Percentiles rank a stretch among this genome's conserved stretches.
phyloP scores from a whole-genome alignment of 164 flowering plant species.

The Euptelea pleiosperma region DNA sequence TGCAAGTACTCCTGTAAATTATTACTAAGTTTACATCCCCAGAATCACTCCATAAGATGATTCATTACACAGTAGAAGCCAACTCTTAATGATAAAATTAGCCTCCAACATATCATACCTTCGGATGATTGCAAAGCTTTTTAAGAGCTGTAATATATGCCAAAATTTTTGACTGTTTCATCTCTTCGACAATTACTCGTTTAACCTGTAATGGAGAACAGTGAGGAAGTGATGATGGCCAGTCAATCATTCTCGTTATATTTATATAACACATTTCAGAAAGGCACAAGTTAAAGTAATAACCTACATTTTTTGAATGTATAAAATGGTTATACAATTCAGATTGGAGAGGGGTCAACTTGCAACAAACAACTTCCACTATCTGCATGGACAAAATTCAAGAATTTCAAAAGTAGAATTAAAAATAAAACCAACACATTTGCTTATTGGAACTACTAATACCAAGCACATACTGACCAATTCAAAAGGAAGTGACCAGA shows the following conservation, averaged over 20 bases:
- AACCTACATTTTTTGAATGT: slow-evolving; percentile 88
- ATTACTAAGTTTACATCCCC: background rate
- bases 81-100: background rate
- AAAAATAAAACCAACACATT: slow-evolving; percentile 2
- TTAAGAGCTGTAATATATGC: slow-evolving; percentile 98
- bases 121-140: slow-evolving; percentile 98
- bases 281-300: background rate
- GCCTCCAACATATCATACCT: slow-evolving; percentile 41
- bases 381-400: slow-evolving; percentile 52
- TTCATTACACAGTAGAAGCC: background rate
- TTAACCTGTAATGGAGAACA: slow-evolving; percentile 49
- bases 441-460: background rate
- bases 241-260: background rate
- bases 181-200: slow-evolving; percentile 61
- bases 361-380: slow-evolving; percentile 98
- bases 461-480: background rate
- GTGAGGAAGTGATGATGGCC: background rate
- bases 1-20: too few species aligned
- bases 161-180: slow-evolving; percentile 80
- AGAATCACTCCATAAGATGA: background rate
- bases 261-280: background rate
- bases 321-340: slow-evolving; percentile 84
- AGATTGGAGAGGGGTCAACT: slow-evolving; percentile 81
- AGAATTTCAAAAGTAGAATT: background rate
- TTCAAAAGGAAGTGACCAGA: too few species aligned